These are phyloP conservation scores for Ephemerocybe angulata DNA, from an alignment of 768 basidiomycete species.

Conservation along the genomic window DNA sequence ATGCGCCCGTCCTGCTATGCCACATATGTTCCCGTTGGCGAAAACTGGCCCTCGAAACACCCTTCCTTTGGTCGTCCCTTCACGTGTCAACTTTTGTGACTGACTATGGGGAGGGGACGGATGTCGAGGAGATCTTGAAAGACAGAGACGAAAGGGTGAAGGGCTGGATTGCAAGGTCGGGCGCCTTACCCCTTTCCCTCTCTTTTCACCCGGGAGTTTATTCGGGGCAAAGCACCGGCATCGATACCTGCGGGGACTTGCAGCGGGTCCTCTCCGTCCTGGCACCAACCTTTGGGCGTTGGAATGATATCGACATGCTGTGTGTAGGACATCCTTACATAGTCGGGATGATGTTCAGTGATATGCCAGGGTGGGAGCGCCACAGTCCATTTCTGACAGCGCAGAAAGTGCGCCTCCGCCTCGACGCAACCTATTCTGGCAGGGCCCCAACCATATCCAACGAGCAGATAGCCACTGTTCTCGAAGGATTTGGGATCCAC, in stretches of 20 bases:
- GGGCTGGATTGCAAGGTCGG: neutral
- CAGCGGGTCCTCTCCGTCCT: neutral
- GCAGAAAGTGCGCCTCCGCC: neutral
- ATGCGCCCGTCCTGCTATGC: constrained; percentile 8
- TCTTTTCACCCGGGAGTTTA: neutral
- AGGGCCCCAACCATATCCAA: too few species aligned
- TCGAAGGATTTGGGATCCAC: too few species aligned
- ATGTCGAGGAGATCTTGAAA: neutral
- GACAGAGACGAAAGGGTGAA: neutral
- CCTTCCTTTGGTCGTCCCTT: constrained; percentile 7
- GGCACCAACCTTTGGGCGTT: neutral
- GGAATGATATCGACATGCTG: neutral
- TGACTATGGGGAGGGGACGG: neutral
- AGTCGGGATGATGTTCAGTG: neutral
- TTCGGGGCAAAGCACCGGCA: neutral
- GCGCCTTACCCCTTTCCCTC: neutral
- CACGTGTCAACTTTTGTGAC: constrained; percentile 1
- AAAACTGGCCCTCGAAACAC: constrained; percentile 1
- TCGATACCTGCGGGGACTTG: neutral
- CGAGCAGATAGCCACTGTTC: too few species aligned
- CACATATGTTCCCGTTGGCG: constrained; percentile 11
- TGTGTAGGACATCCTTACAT: neutral
- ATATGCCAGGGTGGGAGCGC: neutral
- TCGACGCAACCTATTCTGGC: too few species aligned
- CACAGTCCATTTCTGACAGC: neutral